These are phyloP conservation scores for Neurospora terricola DNA, from an alignment of 495 filamentous ascomycete genomes.

Conservation along the genomic window DNA sequence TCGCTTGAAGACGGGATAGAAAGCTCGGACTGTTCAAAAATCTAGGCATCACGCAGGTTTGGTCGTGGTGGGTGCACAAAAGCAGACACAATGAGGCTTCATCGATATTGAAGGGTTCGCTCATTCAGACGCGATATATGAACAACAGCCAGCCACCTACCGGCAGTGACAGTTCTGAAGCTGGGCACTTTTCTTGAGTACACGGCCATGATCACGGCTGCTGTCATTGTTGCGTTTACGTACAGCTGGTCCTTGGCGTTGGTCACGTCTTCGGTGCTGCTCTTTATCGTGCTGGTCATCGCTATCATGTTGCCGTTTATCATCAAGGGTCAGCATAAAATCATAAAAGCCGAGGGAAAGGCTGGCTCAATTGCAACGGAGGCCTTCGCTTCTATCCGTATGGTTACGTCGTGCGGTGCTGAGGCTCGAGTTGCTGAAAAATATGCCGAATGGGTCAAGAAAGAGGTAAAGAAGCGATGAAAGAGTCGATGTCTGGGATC, in stretches of 20 bases:
- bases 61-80: not conserved
- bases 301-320: conserved; percentile 48
- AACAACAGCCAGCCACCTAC: not conserved
- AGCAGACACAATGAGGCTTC: not conserved
- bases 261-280: conserved; percentile 45
- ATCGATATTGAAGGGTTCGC: not conserved
- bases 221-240: conserved; percentile 50
- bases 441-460: conserved; percentile 47
- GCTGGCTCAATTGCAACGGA: conserved; percentile 51
- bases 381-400: conserved; percentile 44
- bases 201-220: conserved; percentile 45
- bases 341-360: conserved; percentile 35
- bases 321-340: conserved; percentile 38
- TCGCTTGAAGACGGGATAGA: not conserved
- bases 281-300: conserved; percentile 46
- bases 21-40: not conserved
- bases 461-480: too few species aligned
- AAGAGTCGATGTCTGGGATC: too few species aligned
- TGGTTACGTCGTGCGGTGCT: conserved; percentile 56
- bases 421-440: conserved; percentile 40
- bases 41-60: not conserved
- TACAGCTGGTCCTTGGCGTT: conserved; percentile 48
- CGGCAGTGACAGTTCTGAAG: conserved; percentile 21
- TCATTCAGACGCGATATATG: not conserved
- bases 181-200: conserved; percentile 47